Evolutionary conservation across 2,329 filamentous ascomycete species (phyloP), one percentile per base, ranked within the genome.

Genomic region (Helicocarpus griseus): DNA sequence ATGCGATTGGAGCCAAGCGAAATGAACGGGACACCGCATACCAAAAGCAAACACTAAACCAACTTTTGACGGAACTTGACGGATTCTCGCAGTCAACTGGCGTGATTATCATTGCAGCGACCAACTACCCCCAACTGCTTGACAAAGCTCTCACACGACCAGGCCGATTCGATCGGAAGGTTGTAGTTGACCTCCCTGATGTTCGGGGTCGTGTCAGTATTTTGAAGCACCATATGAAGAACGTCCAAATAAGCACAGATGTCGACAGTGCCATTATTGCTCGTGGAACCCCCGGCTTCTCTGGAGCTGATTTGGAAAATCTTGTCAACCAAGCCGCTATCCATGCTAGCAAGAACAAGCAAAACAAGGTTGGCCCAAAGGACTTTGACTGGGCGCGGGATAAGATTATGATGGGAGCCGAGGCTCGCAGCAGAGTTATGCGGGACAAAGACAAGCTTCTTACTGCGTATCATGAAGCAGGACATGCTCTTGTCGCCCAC

Each of bases 341-440:
- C 40, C 88, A 86, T 63, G 93, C 93, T n/a, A 95, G 89, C 63
- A 89, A 93, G 67, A 79, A 87, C 59, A 93, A 90, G 71, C 80
- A 86, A 36, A 76, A 76, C 53, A 79, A 84, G 43, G 87, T 98
- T 49, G 79, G 80, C 11, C 85, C 89, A 68, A 71, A 78, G 31
- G 89, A 97, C 64, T 84, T 97, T 57, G 90, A 96, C 60, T 98
- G 91, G 90, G 93, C 93, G 52, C 97, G 95, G 71, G 93, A 98
- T 74, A 93, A 93, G 72, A 87, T 98, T 50, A 85, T 95, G 68
- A 95, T 98, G 89, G 93, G 93, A 35, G 87, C 91, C 2, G 93
- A 98, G 73, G 83, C 85, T 65, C 87, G 84, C 67, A 95, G 85
- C 59, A 89, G 91, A 71, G 80, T 96, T 51, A 91, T 98, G 51